These are phyloP conservation scores for Pythium chondricola DNA, from an alignment of 352 stramenopile species.

Conservation along the genomic window DNA sequence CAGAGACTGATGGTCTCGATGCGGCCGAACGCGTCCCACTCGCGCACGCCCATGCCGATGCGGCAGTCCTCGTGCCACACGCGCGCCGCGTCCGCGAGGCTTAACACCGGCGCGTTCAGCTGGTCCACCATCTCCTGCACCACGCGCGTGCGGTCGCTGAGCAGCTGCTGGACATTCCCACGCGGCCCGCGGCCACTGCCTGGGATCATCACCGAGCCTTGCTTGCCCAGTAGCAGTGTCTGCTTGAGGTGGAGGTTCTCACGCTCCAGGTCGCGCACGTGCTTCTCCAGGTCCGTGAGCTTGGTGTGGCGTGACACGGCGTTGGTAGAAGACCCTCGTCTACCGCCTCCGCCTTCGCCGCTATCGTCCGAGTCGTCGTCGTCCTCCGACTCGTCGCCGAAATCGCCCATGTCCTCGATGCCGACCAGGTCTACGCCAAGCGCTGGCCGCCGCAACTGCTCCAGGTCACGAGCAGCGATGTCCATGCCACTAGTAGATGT, in stretches of 20 bases:
- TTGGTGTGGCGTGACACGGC: conserved; percentile 43
- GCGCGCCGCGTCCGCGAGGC: conserved; percentile 51
- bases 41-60: conserved; percentile 66
- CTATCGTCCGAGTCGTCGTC: conserved; percentile 14
- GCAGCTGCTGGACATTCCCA: conserved; percentile 39
- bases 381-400: background rate
- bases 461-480: conserved; percentile 1
- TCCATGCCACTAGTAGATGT: too few species aligned
- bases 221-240: conserved; percentile 61
- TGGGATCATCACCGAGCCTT: conserved; percentile 35
- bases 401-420: conserved; percentile 2
- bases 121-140: conserved; percentile 80
- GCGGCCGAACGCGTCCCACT: conserved; percentile 69
- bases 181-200: conserved; percentile 21
- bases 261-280: conserved; percentile 59
- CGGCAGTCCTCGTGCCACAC: conserved; percentile 76
- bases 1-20: conserved; percentile 72
- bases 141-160: conserved; percentile 64
- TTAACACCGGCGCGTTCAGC: conserved; percentile 62
- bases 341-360: conserved; percentile 8
- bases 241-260: conserved; percentile 79
- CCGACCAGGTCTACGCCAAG: conserved; percentile 3
- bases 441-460: background rate
- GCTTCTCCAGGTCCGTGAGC: conserved; percentile 63
- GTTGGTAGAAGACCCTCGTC: background rate